Conservation (phyloP, 768 basidiomycete species). For the Lepiota brunneoincarnata region DNA sequence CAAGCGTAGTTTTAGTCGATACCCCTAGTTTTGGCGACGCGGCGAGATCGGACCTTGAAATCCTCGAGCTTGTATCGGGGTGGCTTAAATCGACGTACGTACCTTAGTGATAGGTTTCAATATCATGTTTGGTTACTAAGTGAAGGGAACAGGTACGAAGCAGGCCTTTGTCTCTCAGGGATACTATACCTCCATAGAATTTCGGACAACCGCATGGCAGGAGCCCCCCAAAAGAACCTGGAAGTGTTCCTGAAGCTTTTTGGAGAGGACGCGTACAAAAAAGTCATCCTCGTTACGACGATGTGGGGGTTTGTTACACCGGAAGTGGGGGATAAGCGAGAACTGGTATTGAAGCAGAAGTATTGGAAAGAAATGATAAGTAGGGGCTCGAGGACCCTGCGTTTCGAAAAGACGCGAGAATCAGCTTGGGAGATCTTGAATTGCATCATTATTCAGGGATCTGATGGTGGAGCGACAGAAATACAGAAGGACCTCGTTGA, state of each 20-base stretch:
- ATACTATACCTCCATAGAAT: slow-evolving; percentile 29
- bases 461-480: neutral
- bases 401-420: neutral
- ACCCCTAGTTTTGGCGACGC: slow-evolving; percentile 24
- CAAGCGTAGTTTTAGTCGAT: slow-evolving; percentile 20
- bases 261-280: slow-evolving; percentile 39
- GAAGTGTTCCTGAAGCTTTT: slow-evolving; percentile 49
- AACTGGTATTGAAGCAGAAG: neutral
- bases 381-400: neutral
- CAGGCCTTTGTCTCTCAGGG: slow-evolving; percentile 23
- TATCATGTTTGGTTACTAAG: neutral
- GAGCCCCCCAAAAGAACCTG: slow-evolving; percentile 42
- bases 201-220: slow-evolving; percentile 36
- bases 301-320: slow-evolving; percentile 34
- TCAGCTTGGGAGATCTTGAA: slow-evolving; percentile 3
- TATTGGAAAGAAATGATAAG: slow-evolving; percentile 2
- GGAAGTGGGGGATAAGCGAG: neutral
- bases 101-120: neutral
- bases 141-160: slow-evolving; percentile 20
- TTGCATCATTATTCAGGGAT: neutral
- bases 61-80: slow-evolving; percentile 18
- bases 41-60: slow-evolving; percentile 18
- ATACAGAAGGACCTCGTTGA: neutral
- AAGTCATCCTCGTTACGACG: slow-evolving; percentile 47
- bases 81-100: slow-evolving; percentile 21